phyloP scores from a whole-genome alignment of 805 yeast genomes.

The Sugiyamaella americana region DNA sequence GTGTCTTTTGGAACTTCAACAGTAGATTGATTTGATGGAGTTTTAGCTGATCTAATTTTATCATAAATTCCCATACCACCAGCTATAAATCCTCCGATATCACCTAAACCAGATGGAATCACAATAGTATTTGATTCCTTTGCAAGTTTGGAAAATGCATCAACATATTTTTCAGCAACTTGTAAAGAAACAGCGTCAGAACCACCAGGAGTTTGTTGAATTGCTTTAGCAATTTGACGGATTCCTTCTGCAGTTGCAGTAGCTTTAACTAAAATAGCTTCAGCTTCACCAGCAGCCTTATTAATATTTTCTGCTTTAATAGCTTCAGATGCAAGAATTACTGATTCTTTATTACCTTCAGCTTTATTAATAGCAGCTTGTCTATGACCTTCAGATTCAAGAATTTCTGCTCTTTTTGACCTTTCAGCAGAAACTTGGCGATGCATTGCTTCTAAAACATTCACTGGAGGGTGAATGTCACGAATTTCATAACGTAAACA shows the following conservation, averaged over 20 bases:
- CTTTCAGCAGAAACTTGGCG: slow-evolving; percentile 85
- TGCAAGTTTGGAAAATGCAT: slow-evolving; percentile 74
- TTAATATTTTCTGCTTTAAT: slow-evolving; percentile 54
- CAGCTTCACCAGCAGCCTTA: slow-evolving; percentile 67
- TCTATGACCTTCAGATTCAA: slow-evolving; percentile 80
- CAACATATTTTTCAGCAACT: slow-evolving; percentile 78
- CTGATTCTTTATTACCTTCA: slow-evolving; percentile 70
- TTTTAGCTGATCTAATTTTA: slow-evolving; percentile 33
- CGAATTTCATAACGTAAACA: slow-evolving; percentile 82
- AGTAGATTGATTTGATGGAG: background rate
- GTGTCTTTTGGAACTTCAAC: no score
- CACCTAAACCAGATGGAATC: slow-evolving; percentile 70
- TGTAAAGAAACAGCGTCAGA: slow-evolving; percentile 69
- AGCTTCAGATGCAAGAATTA: slow-evolving; percentile 73
- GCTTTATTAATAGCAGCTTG: slow-evolving; percentile 76
- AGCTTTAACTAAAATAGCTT: slow-evolving; percentile 58
- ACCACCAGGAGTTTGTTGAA: slow-evolving; percentile 63
- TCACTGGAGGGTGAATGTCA: slow-evolving; percentile 81
- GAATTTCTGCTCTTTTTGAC: slow-evolving; percentile 78
- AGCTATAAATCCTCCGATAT: slow-evolving; percentile 67
- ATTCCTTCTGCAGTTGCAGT: slow-evolving; percentile 72
- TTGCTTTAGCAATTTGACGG: slow-evolving; percentile 57
- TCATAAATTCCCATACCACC: slow-evolving; percentile 70
- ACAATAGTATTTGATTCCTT: slow-evolving; percentile 75
- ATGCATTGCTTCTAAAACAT: slow-evolving; percentile 86